Evolutionary conservation across 345 rosid species (phyloP).

Genomic region (Linum lewisii): DNA sequence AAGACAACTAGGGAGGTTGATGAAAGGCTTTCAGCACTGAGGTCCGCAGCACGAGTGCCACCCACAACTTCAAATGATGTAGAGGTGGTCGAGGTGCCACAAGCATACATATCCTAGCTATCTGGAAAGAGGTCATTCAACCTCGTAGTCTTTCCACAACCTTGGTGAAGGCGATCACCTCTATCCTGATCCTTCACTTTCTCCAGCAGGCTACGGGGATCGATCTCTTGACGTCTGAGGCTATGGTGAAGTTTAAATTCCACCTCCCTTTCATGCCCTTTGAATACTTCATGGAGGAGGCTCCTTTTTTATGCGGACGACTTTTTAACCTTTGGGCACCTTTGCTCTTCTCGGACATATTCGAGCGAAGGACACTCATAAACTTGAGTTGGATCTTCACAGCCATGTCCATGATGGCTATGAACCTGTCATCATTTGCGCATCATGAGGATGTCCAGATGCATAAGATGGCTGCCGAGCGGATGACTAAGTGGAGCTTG

Average conservation of each 20-base stretch:
- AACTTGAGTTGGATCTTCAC: background rate
- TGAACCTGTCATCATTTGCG: background rate
- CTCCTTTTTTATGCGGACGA: background rate
- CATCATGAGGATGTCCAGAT: background rate
- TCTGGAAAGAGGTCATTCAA: background rate
- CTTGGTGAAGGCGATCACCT: background rate
- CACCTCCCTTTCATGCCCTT: background rate
- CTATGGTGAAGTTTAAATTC: background rate
- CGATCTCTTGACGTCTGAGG: background rate
- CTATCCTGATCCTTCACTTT: background rate
- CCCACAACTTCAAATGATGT: background rate
- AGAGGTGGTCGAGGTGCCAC: background rate
- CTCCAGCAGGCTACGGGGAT: background rate
- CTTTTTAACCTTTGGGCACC: background rate
- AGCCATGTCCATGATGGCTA: background rate
- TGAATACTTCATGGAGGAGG: background rate
- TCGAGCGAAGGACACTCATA: background rate
- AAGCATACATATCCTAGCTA: background rate
- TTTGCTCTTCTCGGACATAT: background rate
- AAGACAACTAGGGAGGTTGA: background rate
- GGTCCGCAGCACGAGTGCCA: background rate
- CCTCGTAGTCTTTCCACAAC: background rate
- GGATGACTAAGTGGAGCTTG: background rate
- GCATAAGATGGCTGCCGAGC: background rate
- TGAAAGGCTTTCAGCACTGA: background rate